Base-by-base conservation (phyloP, 2,329 filamentous ascomycete genomes). In the Ceratocystis eucalypticola region DNA sequence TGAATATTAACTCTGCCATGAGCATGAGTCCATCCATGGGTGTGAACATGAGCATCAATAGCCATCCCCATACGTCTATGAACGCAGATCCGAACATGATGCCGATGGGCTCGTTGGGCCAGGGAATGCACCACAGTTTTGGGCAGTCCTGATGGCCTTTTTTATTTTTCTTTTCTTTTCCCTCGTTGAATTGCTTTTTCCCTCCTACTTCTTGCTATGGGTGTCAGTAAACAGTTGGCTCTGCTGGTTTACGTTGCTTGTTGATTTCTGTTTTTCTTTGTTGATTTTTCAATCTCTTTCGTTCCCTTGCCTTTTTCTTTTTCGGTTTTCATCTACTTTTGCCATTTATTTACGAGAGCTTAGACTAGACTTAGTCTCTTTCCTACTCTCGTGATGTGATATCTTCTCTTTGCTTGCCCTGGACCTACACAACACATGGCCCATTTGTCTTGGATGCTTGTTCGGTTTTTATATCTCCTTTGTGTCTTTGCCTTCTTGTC, bases 21-120 rank as follows among this genome's bases (percentile, higher is more conserved):
- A 59, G 55, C 55, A 59, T 59, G 28, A 59, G 55, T 15, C 55
- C 55, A 30, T 28, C 55, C 25, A 59, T 59, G 55, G 33, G n/a
- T 20, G 55, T 59, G 4, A 59, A 37, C 5, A 28, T 59, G 55
- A 5, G 7, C 55, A 59, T 59, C 25, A 59, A 37, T 15, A 30
- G 55, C 55, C 55, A 59, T 8, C 28, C 55, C 55, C 55, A 59
- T 4, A 28, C 55, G 28, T 37, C 55, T 5, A 59, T 59, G 28
- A 59, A 59, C 55, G n/a, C 55, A 17, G 55, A 37, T n/a, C 28
- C 30, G 28, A n/a, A 20, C 55, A 59, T 59, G 28, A 28, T 59
- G 28, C 8, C 55, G 28, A 59, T 59, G 55, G 55, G 55, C 2
- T n/a, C 55, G 28, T 20, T 59, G 28, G 28, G 55, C 7, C 25